Evolutionary conservation across 192 early-diverging fungal species (phyloP).

Genomic region (Piromyces sp.): DNA sequence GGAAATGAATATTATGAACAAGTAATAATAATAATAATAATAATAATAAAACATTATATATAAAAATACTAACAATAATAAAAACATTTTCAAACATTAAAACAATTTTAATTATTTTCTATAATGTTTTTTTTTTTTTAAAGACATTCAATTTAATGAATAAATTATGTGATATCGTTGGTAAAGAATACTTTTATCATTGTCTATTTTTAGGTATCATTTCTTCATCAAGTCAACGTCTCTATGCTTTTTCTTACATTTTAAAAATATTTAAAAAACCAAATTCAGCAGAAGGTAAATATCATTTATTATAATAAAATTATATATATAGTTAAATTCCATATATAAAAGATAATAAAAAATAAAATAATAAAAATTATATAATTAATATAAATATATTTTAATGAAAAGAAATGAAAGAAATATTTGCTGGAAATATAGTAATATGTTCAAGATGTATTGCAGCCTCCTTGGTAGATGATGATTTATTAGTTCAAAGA

Average conservation of each 20-base stretch:
- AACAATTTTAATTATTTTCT: no score
- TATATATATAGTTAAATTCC: no score
- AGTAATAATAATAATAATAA: constrained; percentile 14
- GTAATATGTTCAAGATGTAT: constrained; percentile 58
- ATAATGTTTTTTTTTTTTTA: background rate
- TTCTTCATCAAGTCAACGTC: constrained; percentile 41
- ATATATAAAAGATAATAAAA: no score
- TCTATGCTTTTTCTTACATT: constrained; percentile 63
- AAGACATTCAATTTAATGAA: constrained; percentile 42
- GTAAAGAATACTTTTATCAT: constrained; percentile 59
- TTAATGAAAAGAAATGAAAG: constrained; percentile 15
- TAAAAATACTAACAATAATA: no score
- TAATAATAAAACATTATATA: no score
- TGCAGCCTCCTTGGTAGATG: constrained; percentile 49
- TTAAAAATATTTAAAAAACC: constrained; percentile 53
- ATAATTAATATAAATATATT: no score
- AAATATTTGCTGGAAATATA: constrained; percentile 19
- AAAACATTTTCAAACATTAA: no score
- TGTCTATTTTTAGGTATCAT: constrained; percentile 69
- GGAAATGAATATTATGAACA: constrained; percentile 64
- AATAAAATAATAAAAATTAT: no score
- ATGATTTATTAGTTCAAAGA: constrained; percentile 63
- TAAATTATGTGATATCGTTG: constrained; percentile 41
- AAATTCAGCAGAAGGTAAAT: constrained; percentile 40
- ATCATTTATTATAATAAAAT: no score